A percentile compares a stretch with the other conserved stretches of the same genome.
phyloP scores from a whole-genome alignment of 257 asterid genomes.

The Linaria vulgaris region DNA sequence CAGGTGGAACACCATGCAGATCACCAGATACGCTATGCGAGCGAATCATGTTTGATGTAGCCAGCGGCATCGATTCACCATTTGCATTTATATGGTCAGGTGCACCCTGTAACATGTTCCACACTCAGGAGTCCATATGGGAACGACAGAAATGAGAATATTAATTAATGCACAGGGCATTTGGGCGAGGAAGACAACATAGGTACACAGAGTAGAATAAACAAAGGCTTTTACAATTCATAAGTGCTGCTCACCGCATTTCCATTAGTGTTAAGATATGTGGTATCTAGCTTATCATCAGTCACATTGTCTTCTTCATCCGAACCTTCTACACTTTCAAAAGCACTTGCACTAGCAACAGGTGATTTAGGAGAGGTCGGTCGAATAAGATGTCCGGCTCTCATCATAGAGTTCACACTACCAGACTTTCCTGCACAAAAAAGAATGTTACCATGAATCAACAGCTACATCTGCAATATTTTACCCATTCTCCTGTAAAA shows the following conservation, averaged over 20 bases:
- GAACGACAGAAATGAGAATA: constrained; percentile 3
- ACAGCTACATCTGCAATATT: neutral
- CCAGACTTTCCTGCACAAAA: constrained; percentile 39
- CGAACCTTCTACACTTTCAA: constrained; percentile 90
- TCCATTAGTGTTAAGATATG: constrained; percentile 73
- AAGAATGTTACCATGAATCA: constrained; percentile 12
- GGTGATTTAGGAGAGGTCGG: constrained; percentile 94
- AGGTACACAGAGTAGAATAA: constrained; percentile 15
- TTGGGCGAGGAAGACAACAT: constrained; percentile 15
- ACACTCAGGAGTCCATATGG: constrained; percentile 31
- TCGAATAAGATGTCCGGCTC: constrained; percentile 58
- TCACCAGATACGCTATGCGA: constrained; percentile 80
- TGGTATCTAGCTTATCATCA: constrained; percentile 49
- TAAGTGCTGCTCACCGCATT: constrained; percentile 47
- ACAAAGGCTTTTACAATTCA: constrained; percentile 18
- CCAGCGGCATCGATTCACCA: constrained; percentile 47
- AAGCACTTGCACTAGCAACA: constrained; percentile 83
- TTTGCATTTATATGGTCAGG: constrained; percentile 48
- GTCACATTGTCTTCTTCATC: constrained; percentile 80
- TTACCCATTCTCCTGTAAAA: neutral
- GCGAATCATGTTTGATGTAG: constrained; percentile 66
- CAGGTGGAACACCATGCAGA: constrained; percentile 78
- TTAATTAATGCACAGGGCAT: neutral
- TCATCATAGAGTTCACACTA: constrained; percentile 32
- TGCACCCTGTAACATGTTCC: constrained; percentile 42